Base-by-base conservation (phyloP, 2,329 filamentous ascomycete genomes). In the Colletotrichum kahawae region DNA sequence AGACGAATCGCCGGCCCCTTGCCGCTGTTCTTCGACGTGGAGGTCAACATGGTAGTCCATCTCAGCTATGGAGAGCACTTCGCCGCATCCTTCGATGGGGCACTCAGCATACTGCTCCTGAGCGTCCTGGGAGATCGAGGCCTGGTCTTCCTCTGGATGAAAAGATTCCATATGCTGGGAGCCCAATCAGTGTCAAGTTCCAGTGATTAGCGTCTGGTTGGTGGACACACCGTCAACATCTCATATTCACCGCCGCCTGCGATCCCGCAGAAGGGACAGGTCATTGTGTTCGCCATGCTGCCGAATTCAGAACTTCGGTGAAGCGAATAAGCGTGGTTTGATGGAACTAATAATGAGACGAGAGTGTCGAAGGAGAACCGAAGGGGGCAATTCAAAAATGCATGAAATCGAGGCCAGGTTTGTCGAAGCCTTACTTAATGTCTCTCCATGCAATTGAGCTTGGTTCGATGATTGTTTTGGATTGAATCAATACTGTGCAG, bases 41-140 rank as follows among this genome's bases (percentile, higher is more conserved):
- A 93, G 84, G 78, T 92, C 90, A 43, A 93, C 79, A 79, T 94
- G 92, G 59, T 85, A 87, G 18, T 90, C 87, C 43, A 93, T 83
- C 78, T 93, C 90, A 18, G 84, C 81, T 9, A 85, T 93, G 21
- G 71, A 38, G 18, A 76, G 81, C n/a, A 86, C 81, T 80, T 94
- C 92, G 36, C 89, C 90, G 79, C 93, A 94, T 27, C 87, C 88
- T 18, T 90, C 87, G n/a, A 76, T 63, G 9, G 65, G 65, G 36
- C 74, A 74, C 24, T 76, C 71, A 7, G 65, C 65, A 60, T 74
- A 70, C 51, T 66, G 65, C 18, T 65, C 71, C 38, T 56, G 65
- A 24, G 38, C 88, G 77, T 1, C 90, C 88, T 71, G 68, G 18
- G 71, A 59, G 31, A 31, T 31, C 31, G 67, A 36, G n/a, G 56